Evolutionary conservation across 2,329 filamentous ascomycete genomes (phyloP).

Genomic region (Chaetomium olivaceum): DNA sequence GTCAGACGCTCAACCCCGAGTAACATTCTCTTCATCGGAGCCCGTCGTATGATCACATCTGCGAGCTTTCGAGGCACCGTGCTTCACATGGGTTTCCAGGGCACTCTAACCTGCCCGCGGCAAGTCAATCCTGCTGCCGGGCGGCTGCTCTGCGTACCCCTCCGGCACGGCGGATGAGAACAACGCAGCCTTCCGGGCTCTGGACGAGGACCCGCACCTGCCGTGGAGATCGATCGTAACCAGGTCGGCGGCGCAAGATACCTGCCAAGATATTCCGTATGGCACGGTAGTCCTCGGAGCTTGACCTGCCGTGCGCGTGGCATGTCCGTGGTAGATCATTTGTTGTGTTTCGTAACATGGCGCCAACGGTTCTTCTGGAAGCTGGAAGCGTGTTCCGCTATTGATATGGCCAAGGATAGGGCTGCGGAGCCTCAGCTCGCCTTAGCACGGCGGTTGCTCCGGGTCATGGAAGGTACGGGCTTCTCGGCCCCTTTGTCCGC

Average conservation of each 20-base stretch:
- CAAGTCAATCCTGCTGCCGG: neutral
- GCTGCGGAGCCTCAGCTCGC: slow-evolving; percentile 26
- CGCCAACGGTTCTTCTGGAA: slow-evolving; percentile 2
- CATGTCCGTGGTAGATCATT: slow-evolving; percentile 1
- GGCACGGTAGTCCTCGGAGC: slow-evolving; percentile 21
- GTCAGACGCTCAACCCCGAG: neutral
- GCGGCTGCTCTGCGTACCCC: too few species aligned
- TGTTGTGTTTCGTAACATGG: neutral
- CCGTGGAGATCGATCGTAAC: slow-evolving; percentile 15
- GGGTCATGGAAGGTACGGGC: neutral
- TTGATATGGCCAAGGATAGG: slow-evolving; percentile 12
- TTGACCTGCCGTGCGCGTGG: slow-evolving; percentile 7
- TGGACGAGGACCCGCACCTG: neutral
- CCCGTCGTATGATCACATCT: neutral
- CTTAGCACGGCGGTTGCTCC: slow-evolving; percentile 14
- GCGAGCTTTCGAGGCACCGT: neutral
- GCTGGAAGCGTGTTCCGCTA: neutral
- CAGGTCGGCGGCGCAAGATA: slow-evolving; percentile 9
- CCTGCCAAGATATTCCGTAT: slow-evolving; percentile 5
- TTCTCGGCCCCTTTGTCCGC: slow-evolving; percentile 23
- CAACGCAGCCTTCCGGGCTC: neutral
- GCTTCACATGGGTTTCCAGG: neutral
- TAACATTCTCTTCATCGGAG: neutral
- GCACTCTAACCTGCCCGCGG: neutral
- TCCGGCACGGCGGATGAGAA: neutral